These are phyloP conservation scores for Strobilomyces confusus DNA, from an alignment of 768 basidiomycete species.

Conservation along the genomic window DNA sequence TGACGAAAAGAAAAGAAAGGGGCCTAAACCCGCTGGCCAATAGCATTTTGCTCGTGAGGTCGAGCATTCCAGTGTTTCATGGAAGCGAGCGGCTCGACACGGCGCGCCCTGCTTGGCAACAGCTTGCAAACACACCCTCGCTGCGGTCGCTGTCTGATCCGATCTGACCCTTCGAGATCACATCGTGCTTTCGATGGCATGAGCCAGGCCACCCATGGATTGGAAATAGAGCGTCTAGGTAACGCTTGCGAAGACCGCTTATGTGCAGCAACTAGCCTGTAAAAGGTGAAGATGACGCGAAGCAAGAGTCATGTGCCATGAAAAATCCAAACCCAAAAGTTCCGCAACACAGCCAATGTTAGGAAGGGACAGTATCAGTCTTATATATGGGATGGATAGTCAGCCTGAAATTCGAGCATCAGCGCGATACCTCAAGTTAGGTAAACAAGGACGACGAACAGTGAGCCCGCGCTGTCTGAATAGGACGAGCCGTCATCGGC, in stretches of 20 bases:
- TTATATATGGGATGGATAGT: conserved; percentile 26
- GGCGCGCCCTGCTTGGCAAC: no score
- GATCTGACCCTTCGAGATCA: no score
- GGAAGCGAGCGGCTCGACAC: conserved; percentile 57
- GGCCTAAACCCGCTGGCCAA: no score
- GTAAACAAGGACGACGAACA: conserved; percentile 39
- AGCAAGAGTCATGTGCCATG: neutral
- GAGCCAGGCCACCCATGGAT: conserved; percentile 1
- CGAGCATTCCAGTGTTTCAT: conserved; percentile 34
- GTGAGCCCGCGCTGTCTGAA: conserved; percentile 60
- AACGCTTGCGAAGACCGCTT: neutral
- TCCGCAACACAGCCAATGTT: conserved; percentile 8
- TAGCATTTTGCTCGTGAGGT: no score
- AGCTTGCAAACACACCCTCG: no score
- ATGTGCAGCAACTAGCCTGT: neutral
- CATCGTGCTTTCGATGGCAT: neutral
- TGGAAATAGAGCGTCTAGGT: neutral
- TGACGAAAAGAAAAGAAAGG: no score
- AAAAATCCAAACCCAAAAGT: neutral
- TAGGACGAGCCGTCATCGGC: conserved; percentile 54
- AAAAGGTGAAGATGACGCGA: conserved; percentile 1
- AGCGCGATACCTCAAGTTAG: neutral
- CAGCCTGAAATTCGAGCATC: conserved; percentile 24
- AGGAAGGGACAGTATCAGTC: conserved; percentile 19
- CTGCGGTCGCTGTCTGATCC: no score